Base-by-base conservation (phyloP, 1,284 basidiomycete species). In the Xanthoconium separans region DNA sequence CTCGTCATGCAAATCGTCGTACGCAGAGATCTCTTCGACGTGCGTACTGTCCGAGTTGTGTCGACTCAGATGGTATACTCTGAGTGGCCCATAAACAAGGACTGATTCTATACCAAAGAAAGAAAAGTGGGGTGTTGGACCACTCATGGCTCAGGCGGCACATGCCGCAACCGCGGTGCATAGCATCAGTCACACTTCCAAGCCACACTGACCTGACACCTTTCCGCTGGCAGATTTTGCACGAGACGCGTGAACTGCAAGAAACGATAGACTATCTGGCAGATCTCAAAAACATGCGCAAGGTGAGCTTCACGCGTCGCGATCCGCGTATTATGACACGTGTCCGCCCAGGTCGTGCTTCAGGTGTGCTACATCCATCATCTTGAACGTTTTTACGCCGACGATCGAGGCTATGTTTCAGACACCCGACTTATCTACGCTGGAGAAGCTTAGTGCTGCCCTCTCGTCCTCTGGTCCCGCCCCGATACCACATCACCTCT, bases 111-210 rank as follows among this genome's bases (percentile, higher is more conserved):
- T 7, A 6, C 33, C 34, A 47, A 54, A 79, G 76, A 65, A 66
- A 37, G 73, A 74, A 51, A 74, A 70, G 16, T 83, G 81, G 81
- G 75, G 76, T 5, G 68, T 75, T n/a, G 80, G 81, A 3, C 78
- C 80, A 4, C 70, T 82, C 53, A 80, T 83, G 77, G 77, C 78
- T 1, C 80, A 82, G 58, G 73, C 73, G 0, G 80, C 81, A 1
- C 80, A 82, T 58, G 80, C 80, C 2, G 74, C 80, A 9, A 73
- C 76, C 5, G 80, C 79, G 4, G 77, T 79, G 59, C 39, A 4
- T 6, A 18, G 22, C 22, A 22, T 22, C 4, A 12, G 39, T 3
- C 10, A 6, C 33, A 6, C 30, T 15, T 43, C 24, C 18, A 1
- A 13, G 7, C 20, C 63, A 47, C 22, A 10, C 20, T 44, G 27